Evolutionary conservation across 305 asterid genomes (phyloP), one percentile per base, ranked within the genome.

Genomic region (Galium porrigens): DNA sequence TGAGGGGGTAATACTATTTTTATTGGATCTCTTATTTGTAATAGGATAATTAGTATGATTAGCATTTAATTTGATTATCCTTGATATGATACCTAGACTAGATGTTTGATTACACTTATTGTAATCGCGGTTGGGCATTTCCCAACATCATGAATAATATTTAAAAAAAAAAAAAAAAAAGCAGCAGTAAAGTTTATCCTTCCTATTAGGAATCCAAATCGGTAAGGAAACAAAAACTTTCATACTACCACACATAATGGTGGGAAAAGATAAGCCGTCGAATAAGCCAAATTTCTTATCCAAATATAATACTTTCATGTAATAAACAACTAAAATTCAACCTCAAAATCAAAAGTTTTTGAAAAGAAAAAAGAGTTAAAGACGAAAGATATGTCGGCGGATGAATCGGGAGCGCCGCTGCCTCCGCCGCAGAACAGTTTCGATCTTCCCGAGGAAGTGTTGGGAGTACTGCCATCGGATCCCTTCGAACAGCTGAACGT

Each of bases 401-500:
- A 76, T 36, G 88, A 84, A 65, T 71, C 84, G 41, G 70, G 42
- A 27, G 73, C 68, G 10, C 39, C 61, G 46, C 64, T 72, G 51
- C 68, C 27, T 1, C 56, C 68, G 9, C 39, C 61, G 46, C 44
- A 7, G 29, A 59, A 54, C 68, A 17, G 27, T 9, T 84, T 91
- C 86, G 94, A 85, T 51, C 87, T 91, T 49, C 95, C 98, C 67
- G 90, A 85, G 65, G 95, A 86, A 72, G 67, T 91, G 65, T 70
- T 89, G 61, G 76, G 77, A 65, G 69, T 82, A 41, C 71, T 91
- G 72, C 98, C 98, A 46, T 62, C 80, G 34, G 98, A 91, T 73
- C 98, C 96, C 37, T 91, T 91, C 67, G 96, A 89, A 30, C 98
- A 89, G 79, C 91, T 91, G 0, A 94, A 89, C 69, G 69, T 91